Evolutionary conservation across 257 asterid species (phyloP), one percentile per base, ranked within the genome.

Genomic region (Solanum okadae): DNA sequence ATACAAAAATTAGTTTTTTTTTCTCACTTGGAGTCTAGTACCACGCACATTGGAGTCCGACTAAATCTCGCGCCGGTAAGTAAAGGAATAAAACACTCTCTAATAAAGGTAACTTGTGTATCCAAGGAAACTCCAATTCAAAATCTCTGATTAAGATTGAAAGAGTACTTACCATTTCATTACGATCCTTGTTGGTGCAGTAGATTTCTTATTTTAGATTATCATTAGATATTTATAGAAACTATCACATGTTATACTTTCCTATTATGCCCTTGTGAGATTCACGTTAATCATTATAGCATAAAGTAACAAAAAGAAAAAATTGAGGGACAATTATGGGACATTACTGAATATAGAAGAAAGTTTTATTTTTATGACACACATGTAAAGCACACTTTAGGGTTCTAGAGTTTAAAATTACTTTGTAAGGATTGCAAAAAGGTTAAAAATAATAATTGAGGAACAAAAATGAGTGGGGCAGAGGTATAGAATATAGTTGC

Each of bases 61-160:
- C 3, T 12, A 44, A 4, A 44, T 44, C 15, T 12, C 2, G 0
- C 16, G 2, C 15, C 1, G 5, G 6, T 4, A 44, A 44, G 2
- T 38, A 38, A 38, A 38, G 42, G 10, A 0, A 38, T 38, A 38
- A 38, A 38, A 2, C 3, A 38, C 44, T 44, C 52, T 11, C 1
- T 40, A 40, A 10, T 10, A 40, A 40, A 40, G 46, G 46, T 10
- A 1, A 42, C 44, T 14, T 46, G 2, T 3, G 6, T 49, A 49
- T 2, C 1, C 8, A 15, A 14, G 22, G 3, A 46, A 13, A 14
- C 61, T 49, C 0, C 22, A 49, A 15, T 0, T 2, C 22, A 0
- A 49, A 16, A 49, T 6, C 0, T 15, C 3, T 49, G 2, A 16
- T 5, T 49, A 15, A 49, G 3, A 16, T 2, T 49, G 22, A 15